A percentile compares a stretch with the other conserved stretches of the same genome.
phyloP scores from a whole-genome alignment of 345 rosid species.

The Excoecaria cochinchinensis region DNA sequence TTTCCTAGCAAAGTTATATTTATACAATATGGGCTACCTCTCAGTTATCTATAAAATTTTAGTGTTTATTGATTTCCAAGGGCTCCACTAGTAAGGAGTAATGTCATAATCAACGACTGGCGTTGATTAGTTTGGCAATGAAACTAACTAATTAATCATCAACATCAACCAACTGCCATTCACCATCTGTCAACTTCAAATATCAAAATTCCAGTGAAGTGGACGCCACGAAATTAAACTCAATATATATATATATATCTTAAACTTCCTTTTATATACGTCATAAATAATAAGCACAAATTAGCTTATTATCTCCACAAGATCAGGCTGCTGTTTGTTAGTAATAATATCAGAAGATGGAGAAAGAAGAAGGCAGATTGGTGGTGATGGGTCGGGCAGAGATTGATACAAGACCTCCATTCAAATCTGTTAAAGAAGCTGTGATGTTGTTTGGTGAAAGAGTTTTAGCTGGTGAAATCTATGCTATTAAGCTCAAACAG shows the following conservation, averaged over 20 bases:
- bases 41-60: too few relatives aligned
- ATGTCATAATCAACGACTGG: slow-evolving; percentile 17
- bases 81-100: slow-evolving; percentile 1
- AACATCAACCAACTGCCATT: too few relatives aligned
- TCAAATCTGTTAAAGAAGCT: slow-evolving; percentile 28
- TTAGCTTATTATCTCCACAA: not conserved
- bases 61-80: not conserved
- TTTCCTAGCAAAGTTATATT: too few relatives aligned
- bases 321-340: not conserved
- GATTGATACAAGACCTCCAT: slow-evolving; percentile 34
- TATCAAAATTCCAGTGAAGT: slow-evolving; percentile 34
- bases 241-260: too few relatives aligned
- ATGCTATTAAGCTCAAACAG: slow-evolving; percentile 29
- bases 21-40: too few relatives aligned
- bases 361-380: slow-evolving; percentile 10
- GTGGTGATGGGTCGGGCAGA: slow-evolving; percentile 22
- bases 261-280: too few relatives aligned
- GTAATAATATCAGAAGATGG: not conserved
- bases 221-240: slow-evolving; percentile 26
- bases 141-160: slow-evolving; percentile 7
- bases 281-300: not conserved
- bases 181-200: slow-evolving; percentile 22
- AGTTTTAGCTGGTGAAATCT: slow-evolving; percentile 25
- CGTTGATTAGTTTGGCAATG: not conserved
- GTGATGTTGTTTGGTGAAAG: slow-evolving; percentile 27